A percentile compares a stretch with the other conserved stretches of the same genome.
phyloP scores from a whole-genome alignment of 2,329 filamentous ascomycete genomes.

The Botrytis paeoniae region DNA sequence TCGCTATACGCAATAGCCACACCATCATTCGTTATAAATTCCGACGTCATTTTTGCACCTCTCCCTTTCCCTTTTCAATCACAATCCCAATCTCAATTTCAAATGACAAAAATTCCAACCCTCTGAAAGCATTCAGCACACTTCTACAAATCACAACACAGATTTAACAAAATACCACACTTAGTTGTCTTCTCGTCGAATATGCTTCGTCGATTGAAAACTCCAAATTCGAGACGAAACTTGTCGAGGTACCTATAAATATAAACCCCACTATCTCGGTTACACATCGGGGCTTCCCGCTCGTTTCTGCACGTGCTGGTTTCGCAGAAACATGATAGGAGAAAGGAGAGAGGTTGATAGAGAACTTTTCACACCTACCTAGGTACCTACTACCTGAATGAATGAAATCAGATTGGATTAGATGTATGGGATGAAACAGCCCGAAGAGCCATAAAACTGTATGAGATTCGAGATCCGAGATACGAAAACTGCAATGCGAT shows the following conservation, averaged over 20 bases:
- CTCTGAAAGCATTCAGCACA: background rate
- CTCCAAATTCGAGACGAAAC: background rate
- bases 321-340: too few relatives aligned
- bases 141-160: background rate
- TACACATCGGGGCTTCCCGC: background rate
- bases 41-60: background rate
- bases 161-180: background rate
- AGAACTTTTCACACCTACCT: background rate
- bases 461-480: background rate
- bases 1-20: slow-evolving; percentile 31
- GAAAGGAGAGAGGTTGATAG: background rate
- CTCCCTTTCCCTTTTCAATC: background rate
- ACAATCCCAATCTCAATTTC: too few relatives aligned
- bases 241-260: background rate
- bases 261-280: background rate
- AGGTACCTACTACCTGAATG: background rate
- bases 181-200: background rate
- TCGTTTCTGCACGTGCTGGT: background rate
- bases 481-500: background rate
- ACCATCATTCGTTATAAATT: slow-evolving; percentile 28
- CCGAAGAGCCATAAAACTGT: background rate
- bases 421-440: background rate
- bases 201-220: background rate
- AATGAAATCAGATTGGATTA: background rate
- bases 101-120: background rate